phyloP scores from a whole-genome alignment of 2,329 filamentous ascomycete genomes.

The Coniochaeta hoffmannii region DNA sequence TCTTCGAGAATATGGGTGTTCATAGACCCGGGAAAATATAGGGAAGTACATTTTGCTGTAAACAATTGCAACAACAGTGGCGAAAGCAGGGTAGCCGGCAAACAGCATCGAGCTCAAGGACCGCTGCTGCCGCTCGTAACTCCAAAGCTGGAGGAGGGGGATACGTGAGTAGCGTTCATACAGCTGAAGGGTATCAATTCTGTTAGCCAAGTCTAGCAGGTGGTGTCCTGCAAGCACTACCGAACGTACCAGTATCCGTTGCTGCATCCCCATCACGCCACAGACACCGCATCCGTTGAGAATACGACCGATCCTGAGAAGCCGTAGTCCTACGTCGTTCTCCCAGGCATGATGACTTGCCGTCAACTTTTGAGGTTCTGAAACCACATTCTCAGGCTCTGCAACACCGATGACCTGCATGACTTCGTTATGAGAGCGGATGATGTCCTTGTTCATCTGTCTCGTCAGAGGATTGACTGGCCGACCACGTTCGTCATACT shows the following conservation, averaged over 20 bases:
- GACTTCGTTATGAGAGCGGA: constrained; percentile 55
- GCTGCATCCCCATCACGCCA: constrained; percentile 44
- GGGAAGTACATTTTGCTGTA: not conserved
- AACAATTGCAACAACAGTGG: not conserved
- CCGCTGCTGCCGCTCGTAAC: constrained; percentile 23
- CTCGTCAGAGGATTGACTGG: constrained; percentile 48
- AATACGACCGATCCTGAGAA: constrained; percentile 26
- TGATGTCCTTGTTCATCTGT: constrained; percentile 47
- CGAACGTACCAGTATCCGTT: constrained; percentile 42
- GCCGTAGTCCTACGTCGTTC: constrained; percentile 32
- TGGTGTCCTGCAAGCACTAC: constrained; percentile 5
- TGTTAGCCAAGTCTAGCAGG: not conserved
- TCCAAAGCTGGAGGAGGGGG: constrained; percentile 37
- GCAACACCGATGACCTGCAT: constrained; percentile 57
- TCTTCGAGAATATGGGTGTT: not conserved
- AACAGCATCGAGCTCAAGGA: constrained; percentile 25
- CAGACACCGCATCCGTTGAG: constrained; percentile 38
- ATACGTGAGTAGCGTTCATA: constrained; percentile 42
- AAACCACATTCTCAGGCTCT: constrained; percentile 42
- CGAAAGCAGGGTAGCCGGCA: constrained; percentile 30
- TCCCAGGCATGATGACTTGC: constrained; percentile 41
- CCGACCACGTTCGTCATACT: constrained; percentile 48
- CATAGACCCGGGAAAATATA: not conserved
- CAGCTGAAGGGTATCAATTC: constrained; percentile 27
- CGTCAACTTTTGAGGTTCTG: constrained; percentile 30